phyloP scores from a whole-genome alignment of 2,329 filamentous ascomycete species.

The Cadophora gregata region DNA sequence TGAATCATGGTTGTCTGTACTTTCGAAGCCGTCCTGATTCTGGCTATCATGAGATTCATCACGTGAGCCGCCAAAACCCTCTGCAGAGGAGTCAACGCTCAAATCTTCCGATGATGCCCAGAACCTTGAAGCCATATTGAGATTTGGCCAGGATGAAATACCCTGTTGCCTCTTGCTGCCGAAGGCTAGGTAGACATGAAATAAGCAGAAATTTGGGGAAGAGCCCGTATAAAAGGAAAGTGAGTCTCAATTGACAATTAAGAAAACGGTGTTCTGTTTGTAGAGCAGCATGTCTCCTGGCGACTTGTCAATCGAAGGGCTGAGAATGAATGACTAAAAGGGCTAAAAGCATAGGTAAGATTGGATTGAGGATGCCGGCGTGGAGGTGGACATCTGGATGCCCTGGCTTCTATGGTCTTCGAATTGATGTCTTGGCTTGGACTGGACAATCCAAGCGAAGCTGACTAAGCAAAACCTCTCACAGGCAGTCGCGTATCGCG shows the following conservation, averaged over 20 bases:
- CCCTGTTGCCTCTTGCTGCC: not conserved
- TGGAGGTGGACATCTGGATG: not conserved
- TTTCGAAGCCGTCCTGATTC: not conserved
- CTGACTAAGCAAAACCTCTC: slow-evolving; percentile 4
- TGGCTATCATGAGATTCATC: slow-evolving; percentile 11
- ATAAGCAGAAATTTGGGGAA: not conserved
- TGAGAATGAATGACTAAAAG: slow-evolving; percentile 20
- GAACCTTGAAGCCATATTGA: slow-evolving; percentile 33
- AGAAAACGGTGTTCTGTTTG: slow-evolving; percentile 15
- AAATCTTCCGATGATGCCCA: slow-evolving; percentile 31
- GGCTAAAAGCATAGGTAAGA: slow-evolving; percentile 8
- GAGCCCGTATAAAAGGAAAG: slow-evolving; percentile 4
- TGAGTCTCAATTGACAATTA: not conserved
- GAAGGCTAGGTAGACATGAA: slow-evolving; percentile 1
- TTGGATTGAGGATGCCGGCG: not conserved
- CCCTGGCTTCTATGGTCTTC: slow-evolving; percentile 12
- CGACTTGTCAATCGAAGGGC: slow-evolving; percentile 36
- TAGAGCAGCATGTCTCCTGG: slow-evolving; percentile 12
- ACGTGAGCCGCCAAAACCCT: slow-evolving; percentile 19
- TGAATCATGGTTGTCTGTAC: not conserved
- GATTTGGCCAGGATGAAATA: not conserved
- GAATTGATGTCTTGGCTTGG: slow-evolving; percentile 5
- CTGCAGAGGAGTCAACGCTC: slow-evolving; percentile 28
- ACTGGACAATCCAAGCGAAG: not conserved
- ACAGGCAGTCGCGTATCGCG: not conserved